A percentile compares a stretch with the other conserved stretches of the same genome.
These are phyloP conservation scores for Ophiocordyceps camponoti-rufipedis DNA, from an alignment of 2,329 filamentous ascomycete species.

Conservation along the genomic window DNA sequence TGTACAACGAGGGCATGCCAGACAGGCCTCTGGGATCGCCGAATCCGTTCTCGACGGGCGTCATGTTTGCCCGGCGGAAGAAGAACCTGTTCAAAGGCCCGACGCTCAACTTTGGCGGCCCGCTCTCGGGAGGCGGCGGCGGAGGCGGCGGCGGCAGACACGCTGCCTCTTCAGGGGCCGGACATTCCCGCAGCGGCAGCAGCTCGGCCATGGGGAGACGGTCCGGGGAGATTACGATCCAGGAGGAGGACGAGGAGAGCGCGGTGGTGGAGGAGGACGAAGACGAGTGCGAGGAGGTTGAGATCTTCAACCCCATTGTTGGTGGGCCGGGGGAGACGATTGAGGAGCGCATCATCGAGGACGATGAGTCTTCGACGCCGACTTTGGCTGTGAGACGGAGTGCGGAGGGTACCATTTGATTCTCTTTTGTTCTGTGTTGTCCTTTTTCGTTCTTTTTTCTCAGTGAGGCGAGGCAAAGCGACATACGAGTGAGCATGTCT, in stretches of 20 bases:
- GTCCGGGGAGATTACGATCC: conserved; percentile 59
- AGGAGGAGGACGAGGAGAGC: conserved; percentile 41
- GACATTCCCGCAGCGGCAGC: conserved; percentile 41
- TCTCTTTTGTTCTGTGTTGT: not conserved
- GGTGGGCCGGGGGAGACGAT: conserved; percentile 23
- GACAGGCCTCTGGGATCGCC: conserved; percentile 30
- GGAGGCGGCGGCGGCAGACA: conserved; percentile 14
- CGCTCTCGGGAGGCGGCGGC: not conserved
- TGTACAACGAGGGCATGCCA: conserved; percentile 42
- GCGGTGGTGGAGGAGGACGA: conserved; percentile 20
- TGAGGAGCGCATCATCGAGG: conserved; percentile 28
- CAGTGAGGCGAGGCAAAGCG: not conserved
- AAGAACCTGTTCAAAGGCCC: conserved; percentile 70
- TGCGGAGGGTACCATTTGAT: not conserved
- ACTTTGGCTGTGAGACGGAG: not conserved
- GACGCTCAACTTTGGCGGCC: conserved; percentile 36
- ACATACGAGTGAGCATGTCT: not conserved
- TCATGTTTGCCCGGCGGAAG: conserved; percentile 69
- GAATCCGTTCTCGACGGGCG: conserved; percentile 40
- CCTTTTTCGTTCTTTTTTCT: not conserved
- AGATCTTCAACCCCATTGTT: conserved; percentile 35
- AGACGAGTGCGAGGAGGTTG: conserved; percentile 38
- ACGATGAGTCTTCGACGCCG: conserved; percentile 12
- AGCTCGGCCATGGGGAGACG: conserved; percentile 43
- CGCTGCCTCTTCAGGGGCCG: conserved; percentile 12